A percentile compares a stretch with the other conserved stretches of the same genome.
These are phyloP conservation scores for Brassica cretica DNA, from an alignment of 345 rosid genomes.

Conservation along the genomic window DNA sequence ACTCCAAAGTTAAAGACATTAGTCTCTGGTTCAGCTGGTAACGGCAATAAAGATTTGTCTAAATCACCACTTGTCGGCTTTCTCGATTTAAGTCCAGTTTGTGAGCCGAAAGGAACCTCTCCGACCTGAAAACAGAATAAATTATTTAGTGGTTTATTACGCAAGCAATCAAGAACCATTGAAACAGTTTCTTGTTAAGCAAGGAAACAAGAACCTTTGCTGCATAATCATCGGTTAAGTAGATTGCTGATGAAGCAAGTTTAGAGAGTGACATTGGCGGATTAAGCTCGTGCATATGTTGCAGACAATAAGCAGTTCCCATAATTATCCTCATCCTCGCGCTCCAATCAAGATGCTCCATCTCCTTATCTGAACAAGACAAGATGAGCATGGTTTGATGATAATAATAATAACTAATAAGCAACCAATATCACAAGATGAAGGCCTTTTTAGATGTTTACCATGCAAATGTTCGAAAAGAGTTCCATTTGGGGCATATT, in stretches of 20 bases:
- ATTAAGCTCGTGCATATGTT: slow-evolving; percentile 86
- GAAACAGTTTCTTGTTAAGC: slow-evolving; percentile 5
- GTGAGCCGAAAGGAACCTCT: slow-evolving; percentile 47
- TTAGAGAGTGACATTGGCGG: slow-evolving; percentile 64
- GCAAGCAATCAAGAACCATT: too few species aligned
- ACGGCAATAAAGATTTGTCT: slow-evolving; percentile 51
- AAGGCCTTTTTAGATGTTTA: slow-evolving; percentile 23
- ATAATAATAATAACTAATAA: neutral
- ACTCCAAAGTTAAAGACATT: slow-evolving; percentile 75
- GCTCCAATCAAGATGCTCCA: slow-evolving; percentile 93
- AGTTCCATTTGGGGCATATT: slow-evolving; percentile 91
- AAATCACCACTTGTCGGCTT: slow-evolving; percentile 46
- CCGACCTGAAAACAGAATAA: slow-evolving; percentile 49
- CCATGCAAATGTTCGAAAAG: slow-evolving; percentile 89
- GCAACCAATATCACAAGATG: neutral
- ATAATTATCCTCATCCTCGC: slow-evolving; percentile 77
- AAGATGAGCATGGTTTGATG: slow-evolving; percentile 15
- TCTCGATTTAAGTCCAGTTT: slow-evolving; percentile 34
- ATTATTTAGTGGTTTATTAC: neutral
- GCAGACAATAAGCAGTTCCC: slow-evolving; percentile 92
- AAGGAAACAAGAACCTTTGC: slow-evolving; percentile 57
- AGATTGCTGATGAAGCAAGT: slow-evolving; percentile 49
- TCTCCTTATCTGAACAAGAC: slow-evolving; percentile 60
- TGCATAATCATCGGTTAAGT: slow-evolving; percentile 89
- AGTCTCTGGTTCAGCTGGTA: slow-evolving; percentile 53